Evolutionary conservation across 2,329 filamentous ascomycete genomes (phyloP).

Genomic region (Raffaelea ambrosiae): DNA sequence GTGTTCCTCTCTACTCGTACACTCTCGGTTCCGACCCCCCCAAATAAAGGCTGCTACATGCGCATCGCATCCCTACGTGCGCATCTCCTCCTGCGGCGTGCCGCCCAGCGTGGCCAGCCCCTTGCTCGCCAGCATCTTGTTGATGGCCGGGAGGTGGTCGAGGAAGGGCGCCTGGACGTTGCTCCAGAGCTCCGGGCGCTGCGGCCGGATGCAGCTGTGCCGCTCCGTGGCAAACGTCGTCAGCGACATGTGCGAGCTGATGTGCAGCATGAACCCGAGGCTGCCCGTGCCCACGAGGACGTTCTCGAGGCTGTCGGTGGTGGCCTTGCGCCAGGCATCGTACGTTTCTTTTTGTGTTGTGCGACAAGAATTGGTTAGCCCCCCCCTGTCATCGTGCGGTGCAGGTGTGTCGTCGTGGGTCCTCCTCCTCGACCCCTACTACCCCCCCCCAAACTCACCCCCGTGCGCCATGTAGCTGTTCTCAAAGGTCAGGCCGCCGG

Average conservation of each 20-base stretch:
- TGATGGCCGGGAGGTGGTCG: constrained; percentile 5
- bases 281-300: constrained; percentile 3
- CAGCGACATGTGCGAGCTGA: constrained; percentile 5
- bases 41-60: too few species aligned
- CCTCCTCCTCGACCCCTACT: background rate
- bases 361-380: too few species aligned
- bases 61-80: too few species aligned
- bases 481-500: constrained; percentile 23
- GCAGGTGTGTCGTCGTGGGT: background rate
- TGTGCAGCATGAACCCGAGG: constrained; percentile 13
- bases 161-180: constrained; percentile 7
- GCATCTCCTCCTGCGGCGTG: too few species aligned
- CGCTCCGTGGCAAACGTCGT: constrained; percentile 1
- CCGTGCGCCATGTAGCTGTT: constrained; percentile 27
- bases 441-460: background rate
- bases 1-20: too few species aligned
- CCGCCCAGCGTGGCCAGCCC: background rate
- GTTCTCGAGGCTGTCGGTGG: constrained; percentile 9
- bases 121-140: background rate
- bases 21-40: too few species aligned
- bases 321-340: constrained; percentile 20
- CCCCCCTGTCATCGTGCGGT: too few species aligned
- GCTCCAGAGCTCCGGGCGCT: constrained; percentile 3
- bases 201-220: constrained; percentile 3
- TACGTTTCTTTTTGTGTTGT: constrained; percentile 18